Conservation (phyloP, 441 rosid species). For the Croton setiger region DNA sequence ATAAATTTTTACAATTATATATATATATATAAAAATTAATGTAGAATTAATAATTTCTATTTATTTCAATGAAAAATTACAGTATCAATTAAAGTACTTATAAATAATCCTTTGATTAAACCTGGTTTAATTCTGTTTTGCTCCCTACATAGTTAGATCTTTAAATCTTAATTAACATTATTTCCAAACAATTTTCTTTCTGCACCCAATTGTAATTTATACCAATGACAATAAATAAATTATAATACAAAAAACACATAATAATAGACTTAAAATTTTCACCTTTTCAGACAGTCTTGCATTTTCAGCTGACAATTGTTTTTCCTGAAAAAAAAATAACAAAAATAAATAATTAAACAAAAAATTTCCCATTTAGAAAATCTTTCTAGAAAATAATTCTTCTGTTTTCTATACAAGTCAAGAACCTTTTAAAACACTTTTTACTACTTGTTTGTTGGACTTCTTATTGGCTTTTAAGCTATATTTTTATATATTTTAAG, state of each 20-base stretch:
- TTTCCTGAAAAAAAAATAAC: slow-evolving; percentile 49
- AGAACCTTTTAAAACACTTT: too few relatives aligned
- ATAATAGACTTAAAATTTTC: not conserved
- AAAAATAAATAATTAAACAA: too few relatives aligned
- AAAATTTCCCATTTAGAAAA: too few relatives aligned
- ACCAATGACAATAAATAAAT: not conserved
- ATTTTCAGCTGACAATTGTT: slow-evolving; percentile 56
- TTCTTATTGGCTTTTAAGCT: too few relatives aligned
- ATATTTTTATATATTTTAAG: too few relatives aligned
- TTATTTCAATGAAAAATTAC: not conserved
- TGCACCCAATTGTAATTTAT: not conserved
- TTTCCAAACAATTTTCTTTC: not conserved
- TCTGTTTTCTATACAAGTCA: too few relatives aligned
- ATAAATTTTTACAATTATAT: not conserved
- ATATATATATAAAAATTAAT: not conserved
- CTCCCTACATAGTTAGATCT: too few relatives aligned
- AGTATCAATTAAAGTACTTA: too few relatives aligned
- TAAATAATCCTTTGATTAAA: not conserved
- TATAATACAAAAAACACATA: not conserved
- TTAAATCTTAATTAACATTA: not conserved
- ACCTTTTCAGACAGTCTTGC: slow-evolving; percentile 64
- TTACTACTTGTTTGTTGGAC: too few relatives aligned
- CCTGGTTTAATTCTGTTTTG: not conserved
- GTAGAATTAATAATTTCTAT: not conserved
- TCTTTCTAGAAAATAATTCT: too few relatives aligned